Base-by-base conservation (phyloP, 352 stramenopile genomes). In the Pythium monospermum region DNA sequence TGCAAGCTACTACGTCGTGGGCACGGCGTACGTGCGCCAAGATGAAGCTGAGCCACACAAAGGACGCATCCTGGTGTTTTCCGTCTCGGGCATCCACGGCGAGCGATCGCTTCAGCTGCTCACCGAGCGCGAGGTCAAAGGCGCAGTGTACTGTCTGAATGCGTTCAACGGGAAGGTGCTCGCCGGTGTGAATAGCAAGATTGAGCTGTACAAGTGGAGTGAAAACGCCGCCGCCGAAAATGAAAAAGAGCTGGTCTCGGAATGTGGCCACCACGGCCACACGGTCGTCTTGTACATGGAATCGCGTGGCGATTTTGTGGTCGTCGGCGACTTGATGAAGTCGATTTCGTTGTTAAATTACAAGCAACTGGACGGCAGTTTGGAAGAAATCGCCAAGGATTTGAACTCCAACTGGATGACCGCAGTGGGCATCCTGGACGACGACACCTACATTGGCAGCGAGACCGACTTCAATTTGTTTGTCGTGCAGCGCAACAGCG, bases 401-500 rank as follows among this genome's bases (percentile, higher is more conserved):
- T 87, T 98, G 57, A 98, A 98, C 64, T 88, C 89, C 7, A 98
- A 98, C 64, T 98, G 94, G 89, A 98, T 97, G 64, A 98, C 93
- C 11, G 88, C 91, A 16, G 74, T 98, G 18, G 87, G 84, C 31
- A 97, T 98, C 60, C 53, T 98, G 3, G 94, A 97, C 31, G 86
- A 98, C 38, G 88, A 97, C 59, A 95, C 94, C 11, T 98, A 97
- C 63, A 79, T 99, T n/a, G 94, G 90, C 25, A 92, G 80, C 19
- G 96, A 99, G 63, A 95, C 87, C 13, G 91, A 95, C 61, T 97
- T 96, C 61, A 98, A 98, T 64, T 61, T 99, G 31, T 98, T 98
- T 69, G 87, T 92, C 5, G 73, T 98, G 11, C 81, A 94, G 39
- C 79, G 94, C 25, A 98, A 98, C 69, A 94, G 76, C 25, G 86